Evolutionary conservation across 495 filamentous ascomycete species (phyloP).

Genomic region (Penicillium coprophilum): DNA sequence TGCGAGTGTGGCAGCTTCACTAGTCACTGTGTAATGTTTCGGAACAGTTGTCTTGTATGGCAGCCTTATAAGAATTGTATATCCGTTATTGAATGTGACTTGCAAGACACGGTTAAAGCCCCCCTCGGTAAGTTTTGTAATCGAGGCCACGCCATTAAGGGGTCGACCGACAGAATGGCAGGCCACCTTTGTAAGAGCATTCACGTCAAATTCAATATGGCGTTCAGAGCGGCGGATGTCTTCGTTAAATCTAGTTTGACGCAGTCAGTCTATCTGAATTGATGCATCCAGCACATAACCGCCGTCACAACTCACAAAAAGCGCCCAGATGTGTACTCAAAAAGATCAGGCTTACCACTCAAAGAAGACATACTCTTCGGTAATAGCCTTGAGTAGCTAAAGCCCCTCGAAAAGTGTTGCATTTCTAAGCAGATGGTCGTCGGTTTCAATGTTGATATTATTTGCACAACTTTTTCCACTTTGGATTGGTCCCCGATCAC

Average conservation of each 20-base stretch:
- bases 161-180: constrained; percentile 17
- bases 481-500: too few relatives aligned
- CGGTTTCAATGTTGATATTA: too few relatives aligned
- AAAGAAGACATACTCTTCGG: too few relatives aligned
- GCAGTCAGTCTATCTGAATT: too few relatives aligned
- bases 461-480: too few relatives aligned
- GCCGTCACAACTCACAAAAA: too few relatives aligned
- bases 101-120: constrained; percentile 35
- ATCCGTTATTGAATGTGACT: constrained; percentile 28
- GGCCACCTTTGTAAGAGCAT: constrained; percentile 17
- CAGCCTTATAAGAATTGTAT: constrained; percentile 26
- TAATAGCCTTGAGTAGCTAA: too few relatives aligned
- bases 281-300: too few relatives aligned
- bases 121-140: constrained; percentile 36
- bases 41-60: constrained; percentile 31
- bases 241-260: constrained; percentile 27
- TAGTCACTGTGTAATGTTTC: constrained; percentile 28
- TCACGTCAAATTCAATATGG: constrained; percentile 20
- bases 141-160: constrained; percentile 13
- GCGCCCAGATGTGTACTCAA: too few relatives aligned
- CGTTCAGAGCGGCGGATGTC: constrained; percentile 22
- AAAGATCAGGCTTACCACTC: too few relatives aligned
- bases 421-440: too few relatives aligned
- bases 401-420: too few relatives aligned
- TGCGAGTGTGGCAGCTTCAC: constrained; percentile 40